phyloP scores from a whole-genome alignment of 1,284 basidiomycete genomes.

The Wallemia ichthyophaga region DNA sequence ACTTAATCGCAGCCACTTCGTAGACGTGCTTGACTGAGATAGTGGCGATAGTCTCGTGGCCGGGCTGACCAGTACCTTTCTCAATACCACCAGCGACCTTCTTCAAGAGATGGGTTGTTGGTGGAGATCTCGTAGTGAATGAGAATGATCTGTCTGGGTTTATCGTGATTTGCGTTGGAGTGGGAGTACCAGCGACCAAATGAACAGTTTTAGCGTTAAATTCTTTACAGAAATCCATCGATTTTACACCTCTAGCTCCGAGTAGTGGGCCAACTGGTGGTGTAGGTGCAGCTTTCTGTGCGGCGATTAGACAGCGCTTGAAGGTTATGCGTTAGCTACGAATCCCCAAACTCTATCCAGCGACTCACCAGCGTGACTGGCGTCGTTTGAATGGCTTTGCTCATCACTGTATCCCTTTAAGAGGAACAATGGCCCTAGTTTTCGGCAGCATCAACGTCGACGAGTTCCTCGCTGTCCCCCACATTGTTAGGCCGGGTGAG shows the following conservation, averaged over 20 bases:
- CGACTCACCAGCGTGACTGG: neutral
- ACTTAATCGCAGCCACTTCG: constrained; percentile 95
- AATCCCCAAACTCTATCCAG: neutral
- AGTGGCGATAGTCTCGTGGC: constrained; percentile 42
- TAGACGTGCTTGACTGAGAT: constrained; percentile 90
- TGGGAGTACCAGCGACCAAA: constrained; percentile 56
- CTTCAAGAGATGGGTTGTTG: constrained; percentile 53
- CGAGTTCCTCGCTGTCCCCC: constrained; percentile 19
- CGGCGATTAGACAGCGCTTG: constrained; percentile 66
- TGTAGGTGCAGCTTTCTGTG: constrained; percentile 81
- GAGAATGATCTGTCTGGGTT: constrained; percentile 84
- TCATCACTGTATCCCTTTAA: neutral
- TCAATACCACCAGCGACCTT: constrained; percentile 74
- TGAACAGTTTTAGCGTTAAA: constrained; percentile 75
- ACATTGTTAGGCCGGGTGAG: constrained; percentile 19
- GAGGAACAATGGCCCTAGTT: neutral
- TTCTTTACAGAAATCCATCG: constrained; percentile 98
- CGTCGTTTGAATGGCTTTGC: neutral
- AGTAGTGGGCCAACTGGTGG: constrained; percentile 90
- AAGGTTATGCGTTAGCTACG: neutral
- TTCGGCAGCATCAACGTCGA: constrained; percentile 10
- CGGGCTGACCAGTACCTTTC: constrained; percentile 54
- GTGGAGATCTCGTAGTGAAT: constrained; percentile 72
- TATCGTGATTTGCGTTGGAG: constrained; percentile 69
- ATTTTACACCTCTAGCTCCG: constrained; percentile 92